These are phyloP conservation scores for Penicillium sp. DNA, from an alignment of 2,329 filamentous ascomycete species.

Conservation along the genomic window DNA sequence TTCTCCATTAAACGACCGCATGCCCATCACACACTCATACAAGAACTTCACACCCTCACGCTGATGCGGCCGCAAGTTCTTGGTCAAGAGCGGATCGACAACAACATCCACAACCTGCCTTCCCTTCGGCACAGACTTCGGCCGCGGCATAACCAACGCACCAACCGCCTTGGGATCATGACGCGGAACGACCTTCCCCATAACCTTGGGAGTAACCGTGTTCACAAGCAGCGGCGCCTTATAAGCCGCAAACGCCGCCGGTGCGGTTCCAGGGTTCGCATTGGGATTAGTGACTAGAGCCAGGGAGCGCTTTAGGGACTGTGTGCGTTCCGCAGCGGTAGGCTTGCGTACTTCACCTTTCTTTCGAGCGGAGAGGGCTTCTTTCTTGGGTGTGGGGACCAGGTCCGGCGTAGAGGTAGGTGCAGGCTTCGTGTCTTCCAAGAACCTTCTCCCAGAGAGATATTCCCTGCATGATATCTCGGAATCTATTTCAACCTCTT, in stretches of 20 bases:
- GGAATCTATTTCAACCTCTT: constrained; percentile 67
- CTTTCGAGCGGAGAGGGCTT: constrained; percentile 19
- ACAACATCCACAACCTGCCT: constrained; percentile 71
- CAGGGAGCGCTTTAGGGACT: constrained; percentile 17
- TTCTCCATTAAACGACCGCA: constrained; percentile 64
- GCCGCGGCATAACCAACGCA: constrained; percentile 67
- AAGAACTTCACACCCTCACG: constrained; percentile 68
- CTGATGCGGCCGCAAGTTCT: constrained; percentile 66
- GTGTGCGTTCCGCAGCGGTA: constrained; percentile 5
- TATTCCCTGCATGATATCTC: constrained; percentile 62
- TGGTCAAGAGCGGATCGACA: constrained; percentile 64
- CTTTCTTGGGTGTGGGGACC: constrained; percentile 20
- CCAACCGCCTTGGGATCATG: constrained; percentile 62
- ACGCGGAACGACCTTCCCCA: constrained; percentile 57
- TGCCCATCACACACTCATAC: constrained; percentile 75
- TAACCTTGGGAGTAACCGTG: constrained; percentile 48
- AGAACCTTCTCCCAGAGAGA: constrained; percentile 38
- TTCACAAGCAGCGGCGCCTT: constrained; percentile 61
- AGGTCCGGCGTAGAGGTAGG: constrained; percentile 10
- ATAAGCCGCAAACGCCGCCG: constrained; percentile 53
- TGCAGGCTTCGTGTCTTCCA: constrained; percentile 26
- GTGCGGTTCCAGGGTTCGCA: constrained; percentile 44
- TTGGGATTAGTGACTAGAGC: constrained; percentile 35
- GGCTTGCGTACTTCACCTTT: constrained; percentile 11
- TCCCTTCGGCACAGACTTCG: constrained; percentile 55